phyloP scores from a whole-genome alignment of 768 basidiomycete species.

The Amanita rimosa region DNA sequence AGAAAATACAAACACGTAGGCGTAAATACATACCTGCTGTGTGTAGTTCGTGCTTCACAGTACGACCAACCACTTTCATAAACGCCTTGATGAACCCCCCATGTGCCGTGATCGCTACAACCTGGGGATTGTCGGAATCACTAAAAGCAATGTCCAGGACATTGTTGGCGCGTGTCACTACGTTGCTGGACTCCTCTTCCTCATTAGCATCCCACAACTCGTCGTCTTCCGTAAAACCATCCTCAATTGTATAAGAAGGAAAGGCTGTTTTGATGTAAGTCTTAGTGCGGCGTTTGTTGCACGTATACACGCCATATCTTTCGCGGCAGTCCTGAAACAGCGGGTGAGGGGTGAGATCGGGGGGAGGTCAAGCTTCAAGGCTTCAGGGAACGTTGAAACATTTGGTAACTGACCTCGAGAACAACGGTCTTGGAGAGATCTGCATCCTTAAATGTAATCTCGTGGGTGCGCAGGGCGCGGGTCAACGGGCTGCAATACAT shows the following conservation, averaged over 20 bases:
- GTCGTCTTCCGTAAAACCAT: slow-evolving; percentile 52
- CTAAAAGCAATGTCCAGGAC: slow-evolving; percentile 49
- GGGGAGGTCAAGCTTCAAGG: no score
- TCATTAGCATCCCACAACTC: slow-evolving; percentile 43
- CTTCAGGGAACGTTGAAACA: no score
- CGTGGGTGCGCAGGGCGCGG: slow-evolving; percentile 49
- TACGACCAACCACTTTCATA: slow-evolving; percentile 32
- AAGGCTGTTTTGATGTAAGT: slow-evolving; percentile 37
- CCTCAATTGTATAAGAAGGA: slow-evolving; percentile 43
- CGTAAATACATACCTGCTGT: slow-evolving; percentile 45
- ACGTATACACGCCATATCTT: slow-evolving; percentile 56
- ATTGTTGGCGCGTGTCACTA: slow-evolving; percentile 32
- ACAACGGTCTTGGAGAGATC: slow-evolving; percentile 25
- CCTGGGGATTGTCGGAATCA: slow-evolving; percentile 26
- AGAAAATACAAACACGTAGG: neutral
- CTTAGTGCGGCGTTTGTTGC: slow-evolving; percentile 48
- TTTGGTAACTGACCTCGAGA: slow-evolving; percentile 35
- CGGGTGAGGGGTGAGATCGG: no score
- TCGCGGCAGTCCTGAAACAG: slow-evolving; percentile 50
- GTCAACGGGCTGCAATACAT: slow-evolving; percentile 55
- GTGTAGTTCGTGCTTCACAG: slow-evolving; percentile 28
- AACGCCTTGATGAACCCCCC: slow-evolving; percentile 51
- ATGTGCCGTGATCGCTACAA: slow-evolving; percentile 59
- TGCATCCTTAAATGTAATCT: slow-evolving; percentile 36
- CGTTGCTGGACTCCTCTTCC: slow-evolving; percentile 39